A percentile compares a stretch with the other conserved stretches of the same genome.
Conservation (phyloP, 2,329 filamentous ascomycete genomes). For the Aphanocladium album region DNA sequence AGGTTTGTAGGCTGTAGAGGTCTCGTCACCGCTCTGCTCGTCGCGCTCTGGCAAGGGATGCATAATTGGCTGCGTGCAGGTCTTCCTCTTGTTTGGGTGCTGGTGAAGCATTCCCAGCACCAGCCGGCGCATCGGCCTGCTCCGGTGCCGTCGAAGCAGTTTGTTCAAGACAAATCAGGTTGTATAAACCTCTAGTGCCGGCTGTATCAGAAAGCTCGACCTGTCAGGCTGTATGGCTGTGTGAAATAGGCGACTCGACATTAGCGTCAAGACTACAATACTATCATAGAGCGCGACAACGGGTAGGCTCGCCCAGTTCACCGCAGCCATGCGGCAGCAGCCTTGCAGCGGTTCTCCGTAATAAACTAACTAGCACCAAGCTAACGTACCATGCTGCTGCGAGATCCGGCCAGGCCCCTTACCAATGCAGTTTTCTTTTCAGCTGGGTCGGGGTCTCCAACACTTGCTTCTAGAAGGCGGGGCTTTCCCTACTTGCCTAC, state of each 20-base stretch:
- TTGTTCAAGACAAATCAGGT: not conserved
- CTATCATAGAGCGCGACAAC: too few relatives aligned
- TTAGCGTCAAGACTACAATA: not conserved
- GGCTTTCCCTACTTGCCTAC: not conserved
- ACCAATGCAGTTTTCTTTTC: slow-evolving; percentile 7
- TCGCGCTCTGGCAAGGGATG: not conserved
- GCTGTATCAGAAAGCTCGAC: not conserved
- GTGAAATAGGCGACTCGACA: not conserved
- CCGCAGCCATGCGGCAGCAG: not conserved
- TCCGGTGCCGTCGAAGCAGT: not conserved
- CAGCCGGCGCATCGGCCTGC: not conserved
- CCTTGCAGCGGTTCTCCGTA: not conserved
- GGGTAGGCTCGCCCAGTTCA: too few relatives aligned
- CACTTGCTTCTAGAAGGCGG: slow-evolving; percentile 13
- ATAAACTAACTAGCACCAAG: not conserved
- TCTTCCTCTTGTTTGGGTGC: not conserved
- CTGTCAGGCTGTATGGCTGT: not conserved
- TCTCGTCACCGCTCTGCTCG: not conserved
- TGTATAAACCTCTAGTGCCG: not conserved
- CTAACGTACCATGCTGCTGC: not conserved
- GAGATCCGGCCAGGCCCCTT: not conserved
- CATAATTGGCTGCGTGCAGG: not conserved
- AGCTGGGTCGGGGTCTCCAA: slow-evolving; percentile 13
- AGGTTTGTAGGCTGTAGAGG: too few relatives aligned
- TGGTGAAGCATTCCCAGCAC: not conserved